phyloP scores from a whole-genome alignment of 2,329 filamentous ascomycete species.

The Zymoseptoria pseudotritici region DNA sequence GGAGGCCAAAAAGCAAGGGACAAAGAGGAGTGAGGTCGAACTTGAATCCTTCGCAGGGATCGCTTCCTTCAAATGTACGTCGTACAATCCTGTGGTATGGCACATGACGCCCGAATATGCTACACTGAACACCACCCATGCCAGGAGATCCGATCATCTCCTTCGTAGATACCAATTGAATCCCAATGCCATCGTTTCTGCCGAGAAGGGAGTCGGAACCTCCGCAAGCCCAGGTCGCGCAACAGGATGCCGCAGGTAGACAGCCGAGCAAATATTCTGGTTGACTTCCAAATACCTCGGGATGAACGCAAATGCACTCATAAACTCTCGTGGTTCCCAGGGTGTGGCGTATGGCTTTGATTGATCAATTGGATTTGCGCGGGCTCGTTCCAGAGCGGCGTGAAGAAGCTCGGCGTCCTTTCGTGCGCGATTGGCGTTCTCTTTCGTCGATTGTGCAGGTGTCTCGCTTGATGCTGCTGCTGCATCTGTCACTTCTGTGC shows the following conservation, averaged over 20 bases:
- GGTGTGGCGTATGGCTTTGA: conserved; percentile 83
- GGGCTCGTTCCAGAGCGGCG: conserved; percentile 53
- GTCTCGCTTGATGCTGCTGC: conserved; percentile 21
- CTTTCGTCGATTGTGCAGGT: conserved; percentile 30
- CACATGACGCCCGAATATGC: background rate
- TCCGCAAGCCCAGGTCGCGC: conserved; percentile 70
- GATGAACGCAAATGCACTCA: conserved; percentile 90
- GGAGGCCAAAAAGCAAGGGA: too few species aligned
- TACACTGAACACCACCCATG: background rate
- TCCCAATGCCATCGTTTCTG: conserved; percentile 66
- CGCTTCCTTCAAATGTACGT: background rate
- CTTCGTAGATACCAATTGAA: conserved; percentile 92
- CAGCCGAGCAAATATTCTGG: conserved; percentile 90
- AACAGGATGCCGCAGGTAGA: conserved; percentile 91
- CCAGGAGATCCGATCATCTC: conserved; percentile 44
- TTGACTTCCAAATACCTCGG: conserved; percentile 95
- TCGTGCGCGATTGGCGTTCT: conserved; percentile 40
- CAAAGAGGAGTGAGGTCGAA: too few species aligned
- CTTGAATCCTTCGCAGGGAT: too few species aligned
- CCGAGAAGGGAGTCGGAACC: conserved; percentile 68
- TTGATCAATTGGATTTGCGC: conserved; percentile 68
- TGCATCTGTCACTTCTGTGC: conserved; percentile 13
- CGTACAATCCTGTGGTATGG: background rate
- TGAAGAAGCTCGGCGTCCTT: conserved; percentile 54
- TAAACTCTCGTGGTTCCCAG: conserved; percentile 78